Base-by-base conservation (phyloP, 768 basidiomycete genomes). In the Naganishia friedmannii region DNA sequence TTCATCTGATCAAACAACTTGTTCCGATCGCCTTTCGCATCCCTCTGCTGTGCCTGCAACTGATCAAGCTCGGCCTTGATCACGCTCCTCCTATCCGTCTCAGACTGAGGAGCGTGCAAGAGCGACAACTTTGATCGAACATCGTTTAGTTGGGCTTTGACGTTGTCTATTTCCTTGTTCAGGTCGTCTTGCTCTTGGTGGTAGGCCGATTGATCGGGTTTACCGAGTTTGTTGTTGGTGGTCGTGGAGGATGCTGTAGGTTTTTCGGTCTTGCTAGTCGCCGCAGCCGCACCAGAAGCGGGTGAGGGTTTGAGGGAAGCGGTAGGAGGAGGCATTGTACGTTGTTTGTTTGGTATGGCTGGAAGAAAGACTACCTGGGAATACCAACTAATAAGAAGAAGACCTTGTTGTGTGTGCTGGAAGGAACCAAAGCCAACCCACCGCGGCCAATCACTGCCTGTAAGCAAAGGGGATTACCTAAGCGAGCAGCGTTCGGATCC, bases 141-240 rank as follows among this genome's bases (percentile, higher is more conserved):
- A 13, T 78, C 75, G 69, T 81, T 79, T 71, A 93, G 82, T 81
- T 91, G 89, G 26, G 81, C 82, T 81, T 96, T 92, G 58, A 93
- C 81, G 56, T 83, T 84, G 70, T 94, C 93, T 76, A 97, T 94
- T 77, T 93, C 90, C 29, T 85, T 82, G 82, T 90, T 92, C 73
- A 94, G 83, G 76, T 82, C 87, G 66, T 90, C 88, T 82, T 94
- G 92, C 83, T 97, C 93, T 10, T 84, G 85, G 66, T 96, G 91
- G 79, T 90, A 90, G n/a, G 82, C 83, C 57, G 85, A 85, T 82
- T 92, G 93, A 86, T 96, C 93, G 37, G 94, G 94, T 79, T 84
- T 90, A 53, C 86, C 54, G 19, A 73, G 56, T 13, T 72, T 72
- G 29, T 42, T 42, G 42, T 37, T 37, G n/a, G n/a, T n/a, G n/a